A percentile compares a stretch with the other conserved stretches of the same genome.
These are phyloP conservation scores for Huntiella bhutanensis DNA, from an alignment of 2,329 filamentous ascomycete genomes.

Conservation along the genomic window DNA sequence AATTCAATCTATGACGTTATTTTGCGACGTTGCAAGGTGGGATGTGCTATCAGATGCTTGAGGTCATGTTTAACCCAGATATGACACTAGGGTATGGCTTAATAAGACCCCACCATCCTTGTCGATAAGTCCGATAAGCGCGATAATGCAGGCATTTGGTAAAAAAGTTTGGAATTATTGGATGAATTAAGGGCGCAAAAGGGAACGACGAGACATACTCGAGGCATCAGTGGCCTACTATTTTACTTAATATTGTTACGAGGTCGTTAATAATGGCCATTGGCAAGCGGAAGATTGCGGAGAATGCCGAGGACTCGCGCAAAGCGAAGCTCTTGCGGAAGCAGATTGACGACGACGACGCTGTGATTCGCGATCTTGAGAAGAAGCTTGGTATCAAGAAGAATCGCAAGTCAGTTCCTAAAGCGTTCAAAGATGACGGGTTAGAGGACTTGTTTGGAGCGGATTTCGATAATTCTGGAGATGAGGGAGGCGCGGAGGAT, in stretches of 20 bases:
- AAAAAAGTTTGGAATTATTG: slow-evolving; percentile 7
- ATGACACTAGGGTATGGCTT: neutral
- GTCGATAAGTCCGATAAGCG: slow-evolving; percentile 8
- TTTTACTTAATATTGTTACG: neutral
- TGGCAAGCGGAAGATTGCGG: slow-evolving; percentile 5
- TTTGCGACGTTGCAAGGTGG: neutral
- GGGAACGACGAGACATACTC: neutral
- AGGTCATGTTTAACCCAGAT: no score
- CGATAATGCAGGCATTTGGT: slow-evolving; percentile 2
- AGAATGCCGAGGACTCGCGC: slow-evolving; percentile 2
- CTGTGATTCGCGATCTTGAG: slow-evolving; percentile 72
- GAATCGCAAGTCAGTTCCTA: slow-evolving; percentile 53
- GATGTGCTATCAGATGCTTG: no score
- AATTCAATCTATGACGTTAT: neutral
- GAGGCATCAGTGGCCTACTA: neutral
- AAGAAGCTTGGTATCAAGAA: slow-evolving; percentile 68
- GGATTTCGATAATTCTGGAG: slow-evolving; percentile 32
- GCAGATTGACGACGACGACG: slow-evolving; percentile 61
- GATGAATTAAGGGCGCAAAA: neutral
- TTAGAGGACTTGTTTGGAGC: slow-evolving; percentile 61
- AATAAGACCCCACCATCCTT: slow-evolving; percentile 4
- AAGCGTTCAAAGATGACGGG: slow-evolving; percentile 64
- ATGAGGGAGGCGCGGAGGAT: slow-evolving; percentile 28
- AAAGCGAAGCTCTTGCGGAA: slow-evolving; percentile 27
- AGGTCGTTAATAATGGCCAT: slow-evolving; percentile 1